Conservation (phyloP, 2,329 filamentous ascomycete species). For the Bimuria novae-zelandiae region DNA sequence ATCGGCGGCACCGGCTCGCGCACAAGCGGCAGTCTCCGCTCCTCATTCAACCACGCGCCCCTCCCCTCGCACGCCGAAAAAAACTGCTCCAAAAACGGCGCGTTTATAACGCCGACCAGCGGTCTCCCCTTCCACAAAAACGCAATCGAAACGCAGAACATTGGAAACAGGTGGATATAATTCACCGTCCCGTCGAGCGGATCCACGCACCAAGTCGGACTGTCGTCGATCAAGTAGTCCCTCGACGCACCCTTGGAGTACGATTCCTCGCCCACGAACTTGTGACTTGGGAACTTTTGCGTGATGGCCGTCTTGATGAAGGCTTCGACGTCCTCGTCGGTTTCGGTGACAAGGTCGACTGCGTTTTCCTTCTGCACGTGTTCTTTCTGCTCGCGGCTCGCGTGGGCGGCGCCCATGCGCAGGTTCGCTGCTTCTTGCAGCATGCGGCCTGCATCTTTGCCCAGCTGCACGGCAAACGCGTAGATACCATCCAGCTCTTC, state of each 20-base stretch:
- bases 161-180: slow-evolving; percentile 78
- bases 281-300: slow-evolving; percentile 66
- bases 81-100: slow-evolving; percentile 70
- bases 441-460: slow-evolving; percentile 70
- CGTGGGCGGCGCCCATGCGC: slow-evolving; percentile 52
- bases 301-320: slow-evolving; percentile 68
- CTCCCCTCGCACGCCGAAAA: slow-evolving; percentile 70
- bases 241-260: slow-evolving; percentile 71
- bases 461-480: slow-evolving; percentile 70
- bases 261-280: slow-evolving; percentile 78
- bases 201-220: slow-evolving; percentile 77
- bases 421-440: slow-evolving; percentile 67
- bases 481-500: slow-evolving; percentile 68
- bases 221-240: slow-evolving; percentile 67
- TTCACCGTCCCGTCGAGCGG: slow-evolving; percentile 80
- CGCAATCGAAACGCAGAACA: slow-evolving; percentile 80
- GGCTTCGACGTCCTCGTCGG: slow-evolving; percentile 73
- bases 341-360: slow-evolving; percentile 78
- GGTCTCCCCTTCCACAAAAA: slow-evolving; percentile 65
- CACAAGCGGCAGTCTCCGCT: slow-evolving; percentile 65
- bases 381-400: slow-evolving; percentile 36
- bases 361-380: slow-evolving; percentile 73
- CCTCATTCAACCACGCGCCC: slow-evolving; percentile 72
- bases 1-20: slow-evolving; percentile 66
- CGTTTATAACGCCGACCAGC: slow-evolving; percentile 72